Conservation (phyloP, 331 rosid genomes). For the Saraca asoca region DNA sequence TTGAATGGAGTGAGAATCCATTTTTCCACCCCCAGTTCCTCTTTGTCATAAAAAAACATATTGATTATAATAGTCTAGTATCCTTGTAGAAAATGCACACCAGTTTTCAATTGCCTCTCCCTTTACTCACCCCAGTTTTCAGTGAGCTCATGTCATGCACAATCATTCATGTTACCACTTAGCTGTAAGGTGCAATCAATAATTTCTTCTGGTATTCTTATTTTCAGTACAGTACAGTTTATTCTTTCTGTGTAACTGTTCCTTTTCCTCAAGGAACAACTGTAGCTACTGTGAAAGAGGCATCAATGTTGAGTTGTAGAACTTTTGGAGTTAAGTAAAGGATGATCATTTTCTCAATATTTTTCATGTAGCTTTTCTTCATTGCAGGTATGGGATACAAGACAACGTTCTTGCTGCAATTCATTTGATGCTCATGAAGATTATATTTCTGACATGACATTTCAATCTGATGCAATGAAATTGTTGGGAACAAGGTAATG, state of each 20-base stretch:
- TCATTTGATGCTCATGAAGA: conserved; percentile 69
- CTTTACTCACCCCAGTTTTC: not conserved
- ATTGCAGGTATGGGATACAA: conserved; percentile 85
- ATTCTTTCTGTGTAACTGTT: not conserved
- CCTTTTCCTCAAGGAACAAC: conserved; percentile 5
- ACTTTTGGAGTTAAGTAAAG: conserved; percentile 14
- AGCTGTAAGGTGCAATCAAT: conserved; percentile 4
- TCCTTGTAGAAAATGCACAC: not conserved
- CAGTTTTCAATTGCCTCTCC: not conserved
- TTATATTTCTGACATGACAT: conserved; percentile 79
- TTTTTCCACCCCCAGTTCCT: not conserved
- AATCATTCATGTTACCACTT: conserved; percentile 7
- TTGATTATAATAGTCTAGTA: not conserved
- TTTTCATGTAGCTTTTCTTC: conserved; percentile 23
- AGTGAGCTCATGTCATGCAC: not conserved
- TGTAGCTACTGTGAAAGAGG: conserved; percentile 3
- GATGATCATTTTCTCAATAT: not conserved
- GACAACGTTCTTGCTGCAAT: conserved; percentile 79
- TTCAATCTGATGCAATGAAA: conserved; percentile 71
- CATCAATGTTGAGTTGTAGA: not conserved
- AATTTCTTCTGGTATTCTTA: conserved; percentile 12
- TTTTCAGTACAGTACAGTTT: conserved; percentile 1
- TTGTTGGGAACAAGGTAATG: conserved; percentile 79
- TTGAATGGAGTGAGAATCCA: conserved; percentile 16
- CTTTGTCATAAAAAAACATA: not conserved